Conservation (phyloP, 2,329 filamentous ascomycete genomes). For the Emergomyces orientalis region DNA sequence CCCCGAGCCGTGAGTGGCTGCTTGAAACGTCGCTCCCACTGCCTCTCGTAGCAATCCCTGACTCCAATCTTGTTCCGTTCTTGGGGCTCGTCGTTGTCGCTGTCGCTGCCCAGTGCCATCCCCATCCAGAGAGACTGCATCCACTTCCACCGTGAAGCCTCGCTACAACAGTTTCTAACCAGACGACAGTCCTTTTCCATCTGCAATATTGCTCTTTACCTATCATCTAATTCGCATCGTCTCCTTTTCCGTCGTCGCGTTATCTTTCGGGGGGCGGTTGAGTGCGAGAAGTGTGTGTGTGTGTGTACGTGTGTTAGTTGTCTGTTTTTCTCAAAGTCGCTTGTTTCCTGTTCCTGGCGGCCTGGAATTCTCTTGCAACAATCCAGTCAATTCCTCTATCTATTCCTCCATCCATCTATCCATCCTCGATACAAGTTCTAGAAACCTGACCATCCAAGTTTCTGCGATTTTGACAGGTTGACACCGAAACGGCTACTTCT, state of each 20-base stretch:
- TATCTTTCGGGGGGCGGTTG: not conserved
- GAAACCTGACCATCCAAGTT: not conserved
- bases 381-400: not conserved
- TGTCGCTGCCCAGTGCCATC: not conserved
- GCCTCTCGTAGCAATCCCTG: not conserved
- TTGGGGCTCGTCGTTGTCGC: not conserved
- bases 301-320: not conserved
- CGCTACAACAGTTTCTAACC: not conserved
- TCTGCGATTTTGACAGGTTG: not conserved
- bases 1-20: not conserved
- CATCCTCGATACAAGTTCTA: not conserved
- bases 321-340: not conserved
- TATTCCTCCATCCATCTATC: too few species aligned
- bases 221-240: not conserved
- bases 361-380: not conserved
- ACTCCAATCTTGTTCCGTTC: not conserved
- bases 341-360: not conserved
- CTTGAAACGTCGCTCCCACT: not conserved
- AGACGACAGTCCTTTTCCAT: not conserved
- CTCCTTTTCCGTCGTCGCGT: not conserved
- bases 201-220: not conserved
- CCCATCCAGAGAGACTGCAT: not conserved
- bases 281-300: not conserved
- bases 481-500: not conserved
- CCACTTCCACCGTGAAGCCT: not conserved